Evolutionary conservation across 2,329 filamentous ascomycete species (phyloP).

Genomic region (Intubia oerlemansii): DNA sequence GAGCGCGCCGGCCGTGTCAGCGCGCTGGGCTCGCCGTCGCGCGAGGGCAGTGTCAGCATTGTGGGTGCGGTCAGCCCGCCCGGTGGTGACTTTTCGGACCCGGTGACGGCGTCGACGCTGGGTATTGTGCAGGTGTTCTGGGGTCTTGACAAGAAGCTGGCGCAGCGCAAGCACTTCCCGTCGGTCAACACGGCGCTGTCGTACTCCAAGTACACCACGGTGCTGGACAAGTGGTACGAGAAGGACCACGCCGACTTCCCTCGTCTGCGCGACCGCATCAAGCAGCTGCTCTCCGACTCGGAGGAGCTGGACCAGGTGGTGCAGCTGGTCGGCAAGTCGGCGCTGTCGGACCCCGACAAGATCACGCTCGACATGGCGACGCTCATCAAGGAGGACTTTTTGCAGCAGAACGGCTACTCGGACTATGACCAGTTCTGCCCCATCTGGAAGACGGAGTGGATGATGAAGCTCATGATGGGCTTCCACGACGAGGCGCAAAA

Average conservation of each 20-base stretch:
- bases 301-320: constrained; percentile 98
- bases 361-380: constrained; percentile 87
- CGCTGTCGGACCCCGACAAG: constrained; percentile 90
- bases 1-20: constrained; percentile 83
- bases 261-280: constrained; percentile 76
- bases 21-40: constrained; percentile 71
- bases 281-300: constrained; percentile 79
- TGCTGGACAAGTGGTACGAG: constrained; percentile 85
- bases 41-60: constrained; percentile 85
- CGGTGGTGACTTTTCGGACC: constrained; percentile 97
- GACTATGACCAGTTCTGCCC: constrained; percentile 99
- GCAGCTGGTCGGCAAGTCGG: constrained; percentile 93
- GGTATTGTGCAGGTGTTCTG: constrained; percentile 99
- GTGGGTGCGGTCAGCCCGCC: constrained; percentile 89
- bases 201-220: constrained; percentile 87
- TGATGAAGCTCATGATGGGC: constrained; percentile 99
- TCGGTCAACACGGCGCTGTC: constrained; percentile 89
- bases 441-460: constrained; percentile 99
- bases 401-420: constrained; percentile 98
- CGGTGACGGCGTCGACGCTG: constrained; percentile 81
- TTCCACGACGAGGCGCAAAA: constrained; percentile 98
- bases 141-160: constrained; percentile 98
- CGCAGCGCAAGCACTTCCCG: constrained; percentile 96
- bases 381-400: constrained; percentile 91
- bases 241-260: constrained; percentile 91